Percentiles rank a stretch among this genome's conserved stretches.
Conservation (phyloP, 345 rosid species). For the Sisymbrium altissimum region DNA sequence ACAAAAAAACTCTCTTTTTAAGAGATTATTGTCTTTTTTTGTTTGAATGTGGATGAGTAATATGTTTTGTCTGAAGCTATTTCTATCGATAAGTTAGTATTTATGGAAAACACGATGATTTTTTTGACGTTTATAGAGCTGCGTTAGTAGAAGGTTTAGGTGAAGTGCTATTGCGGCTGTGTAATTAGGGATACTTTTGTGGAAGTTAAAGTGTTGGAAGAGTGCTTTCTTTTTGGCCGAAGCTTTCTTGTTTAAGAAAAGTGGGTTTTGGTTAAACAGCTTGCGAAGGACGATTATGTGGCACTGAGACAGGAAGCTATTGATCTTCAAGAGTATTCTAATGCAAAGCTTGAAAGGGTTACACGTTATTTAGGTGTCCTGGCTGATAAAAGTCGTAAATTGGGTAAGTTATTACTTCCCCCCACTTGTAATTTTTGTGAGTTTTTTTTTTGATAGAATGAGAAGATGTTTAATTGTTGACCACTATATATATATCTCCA, state of each 20-base stretch:
- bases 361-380: slow-evolving; percentile 94
- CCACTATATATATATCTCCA: no score
- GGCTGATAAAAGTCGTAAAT: slow-evolving; percentile 70
- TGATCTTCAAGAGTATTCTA: slow-evolving; percentile 87
- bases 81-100: background rate
- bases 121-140: background rate
- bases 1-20: background rate
- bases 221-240: background rate
- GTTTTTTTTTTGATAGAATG: no score
- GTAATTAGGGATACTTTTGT: background rate
- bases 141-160: background rate
- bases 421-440: no score
- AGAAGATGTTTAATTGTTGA: no score
- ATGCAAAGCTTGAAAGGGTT: slow-evolving; percentile 88
- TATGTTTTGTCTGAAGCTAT: background rate
- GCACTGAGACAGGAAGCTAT: slow-evolving; percentile 84
- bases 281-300: slow-evolving; percentile 72
- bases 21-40: background rate
- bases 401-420: slow-evolving; percentile 48
- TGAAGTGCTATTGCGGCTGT: background rate
- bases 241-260: background rate
- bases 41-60: background rate
- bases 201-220: background rate
- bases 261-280: slow-evolving; percentile 41
- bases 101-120: background rate